These are phyloP conservation scores for Cucumis sativus DNA, from an alignment of 306 rosid species.

Conservation along the genomic window Cucumber_9930_V3 NC_026658.2:22575501-22576000, in stretches of 20 bases:
- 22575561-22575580: no score
- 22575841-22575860: not conserved
- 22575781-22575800: not conserved
- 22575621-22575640: no score
- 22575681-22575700: not conserved
- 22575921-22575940: no score
- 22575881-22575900: not conserved
- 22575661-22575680: not conserved
- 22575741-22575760: constrained; percentile 4
- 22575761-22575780: not conserved
- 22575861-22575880: not conserved
- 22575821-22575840: not conserved
- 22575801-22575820: not conserved
- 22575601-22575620: no score
- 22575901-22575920: not conserved
- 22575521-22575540: no score
- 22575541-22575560: no score
- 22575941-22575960: no score
- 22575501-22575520: no score
- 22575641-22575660: no score
- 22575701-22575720: no score
- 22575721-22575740: not conserved
- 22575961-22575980: not conserved
- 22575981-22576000: not conserved
- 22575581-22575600: no score